Percentiles rank a stretch among this genome's conserved stretches.
These are phyloP conservation scores for Candida mattraensis DNA, from an alignment of 805 yeast genomes.

Conservation along the genomic window DNA sequence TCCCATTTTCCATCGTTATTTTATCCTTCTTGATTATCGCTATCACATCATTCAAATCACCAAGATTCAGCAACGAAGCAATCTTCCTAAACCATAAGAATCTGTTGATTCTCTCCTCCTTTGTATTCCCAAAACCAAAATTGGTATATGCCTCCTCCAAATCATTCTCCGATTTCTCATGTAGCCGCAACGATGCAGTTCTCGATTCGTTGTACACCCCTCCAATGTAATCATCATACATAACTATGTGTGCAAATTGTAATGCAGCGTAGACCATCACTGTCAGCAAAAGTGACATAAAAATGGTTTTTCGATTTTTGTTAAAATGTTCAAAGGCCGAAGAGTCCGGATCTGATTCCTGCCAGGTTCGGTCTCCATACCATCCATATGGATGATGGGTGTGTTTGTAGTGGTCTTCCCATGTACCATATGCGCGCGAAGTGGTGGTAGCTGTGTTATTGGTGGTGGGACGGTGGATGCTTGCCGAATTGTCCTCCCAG, in stretches of 20 bases:
- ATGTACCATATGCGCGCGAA: constrained; percentile 24
- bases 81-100: constrained; percentile 54
- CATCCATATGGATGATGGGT: constrained; percentile 28
- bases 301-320: constrained; percentile 30
- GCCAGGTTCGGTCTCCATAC: constrained; percentile 28
- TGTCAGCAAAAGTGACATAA: constrained; percentile 28
- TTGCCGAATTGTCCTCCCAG: constrained; percentile 38
- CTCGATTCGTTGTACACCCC: constrained; percentile 26
- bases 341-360: constrained; percentile 25
- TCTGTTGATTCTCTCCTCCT: constrained; percentile 52
- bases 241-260: constrained; percentile 31
- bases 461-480: constrained; percentile 26
- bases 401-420: constrained; percentile 31
- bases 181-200: constrained; percentile 27
- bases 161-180: constrained; percentile 42
- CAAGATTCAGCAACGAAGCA: constrained; percentile 26
- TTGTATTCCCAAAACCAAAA: constrained; percentile 51
- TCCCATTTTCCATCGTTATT: constrained; percentile 1
- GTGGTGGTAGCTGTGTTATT: constrained; percentile 20
- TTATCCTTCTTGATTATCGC: constrained; percentile 19
- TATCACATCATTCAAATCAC: constrained; percentile 26
- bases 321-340: constrained; percentile 27
- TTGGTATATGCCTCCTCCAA: constrained; percentile 45
- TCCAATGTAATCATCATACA: constrained; percentile 34
- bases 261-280: constrained; percentile 28